A percentile compares a stretch with the other conserved stretches of the same genome.
These are phyloP conservation scores for Neurospora sp. DNA, from an alignment of 495 filamentous ascomycete species.

Conservation along the genomic window DNA sequence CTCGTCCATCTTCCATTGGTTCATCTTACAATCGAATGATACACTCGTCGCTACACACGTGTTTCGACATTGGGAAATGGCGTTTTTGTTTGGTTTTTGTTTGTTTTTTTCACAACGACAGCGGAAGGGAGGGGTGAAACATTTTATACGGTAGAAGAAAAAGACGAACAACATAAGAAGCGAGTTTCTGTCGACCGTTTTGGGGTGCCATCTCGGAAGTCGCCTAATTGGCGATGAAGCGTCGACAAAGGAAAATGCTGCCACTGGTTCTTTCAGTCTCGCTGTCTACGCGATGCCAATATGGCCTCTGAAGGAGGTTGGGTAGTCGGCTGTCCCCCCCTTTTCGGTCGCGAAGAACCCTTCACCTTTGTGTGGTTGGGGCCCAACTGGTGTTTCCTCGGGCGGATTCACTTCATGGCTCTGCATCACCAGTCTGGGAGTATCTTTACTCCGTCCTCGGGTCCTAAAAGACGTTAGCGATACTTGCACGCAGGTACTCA, in stretches of 20 bases:
- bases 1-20: not conserved
- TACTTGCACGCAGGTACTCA: not conserved
- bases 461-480: not conserved
- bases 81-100: not conserved
- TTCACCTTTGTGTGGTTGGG: not conserved
- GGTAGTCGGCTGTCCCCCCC: not conserved
- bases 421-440: not conserved
- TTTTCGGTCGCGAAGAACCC: not conserved
- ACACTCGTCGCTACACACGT: not conserved
- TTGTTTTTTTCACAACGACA: not conserved
- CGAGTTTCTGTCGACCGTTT: not conserved
- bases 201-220: not conserved
- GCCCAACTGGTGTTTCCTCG: not conserved
- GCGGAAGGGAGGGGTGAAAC: not conserved
- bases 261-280: not conserved
- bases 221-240: conserved; percentile 16
- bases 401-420: not conserved
- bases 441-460: not conserved
- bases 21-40: not conserved
- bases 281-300: conserved; percentile 19
- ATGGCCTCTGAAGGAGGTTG: not conserved
- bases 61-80: not conserved
- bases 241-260: conserved; percentile 10
- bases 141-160: not conserved
- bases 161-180: not conserved